A percentile compares a stretch with the other conserved stretches of the same genome.
These are phyloP conservation scores for Thyridium curvatum DNA, from an alignment of 2,329 filamentous ascomycete genomes.

Conservation along the genomic window DNA sequence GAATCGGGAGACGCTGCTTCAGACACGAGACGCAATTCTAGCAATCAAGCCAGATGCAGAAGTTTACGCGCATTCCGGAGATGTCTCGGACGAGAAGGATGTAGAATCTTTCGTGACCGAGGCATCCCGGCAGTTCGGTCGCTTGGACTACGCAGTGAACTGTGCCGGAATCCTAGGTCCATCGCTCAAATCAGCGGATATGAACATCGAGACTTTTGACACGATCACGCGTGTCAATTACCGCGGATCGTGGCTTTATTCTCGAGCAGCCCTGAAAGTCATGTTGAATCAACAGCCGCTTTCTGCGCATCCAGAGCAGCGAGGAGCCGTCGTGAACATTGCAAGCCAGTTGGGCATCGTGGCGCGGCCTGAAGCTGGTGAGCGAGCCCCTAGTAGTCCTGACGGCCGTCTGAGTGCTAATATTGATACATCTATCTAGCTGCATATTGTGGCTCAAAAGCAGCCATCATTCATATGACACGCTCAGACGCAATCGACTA, in stretches of 20 bases:
- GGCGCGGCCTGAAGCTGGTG: conserved; percentile 34
- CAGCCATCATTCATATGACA: conserved; percentile 45
- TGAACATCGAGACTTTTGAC: conserved; percentile 41
- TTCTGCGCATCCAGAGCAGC: conserved; percentile 29
- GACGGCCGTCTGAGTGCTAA: too few species aligned
- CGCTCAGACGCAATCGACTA: conserved; percentile 62
- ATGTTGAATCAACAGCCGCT: conserved; percentile 40
- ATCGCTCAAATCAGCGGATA: conserved; percentile 36
- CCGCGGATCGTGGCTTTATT: conserved; percentile 40
- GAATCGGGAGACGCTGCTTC: conserved; percentile 29
- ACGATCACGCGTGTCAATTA: conserved; percentile 50
- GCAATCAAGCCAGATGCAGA: conserved; percentile 23
- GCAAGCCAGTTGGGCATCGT: conserved; percentile 47
- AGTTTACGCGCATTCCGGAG: conserved; percentile 29
- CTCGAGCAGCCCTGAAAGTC: conserved; percentile 31
- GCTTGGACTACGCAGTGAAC: conserved; percentile 50
- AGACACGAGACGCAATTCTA: conserved; percentile 24
- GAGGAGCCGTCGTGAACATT: conserved; percentile 44
- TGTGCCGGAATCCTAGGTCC: conserved; percentile 46
- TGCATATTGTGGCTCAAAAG: conserved; percentile 33
- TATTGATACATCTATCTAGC: too few species aligned
- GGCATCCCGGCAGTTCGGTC: conserved; percentile 26
- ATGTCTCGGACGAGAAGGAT: conserved; percentile 41
- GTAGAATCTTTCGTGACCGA: conserved; percentile 28
- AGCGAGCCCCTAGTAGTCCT: too few species aligned